phyloP scores from a whole-genome alignment of 2,329 filamentous ascomycete species.

The Trichophyton schoenleinii region DNA sequence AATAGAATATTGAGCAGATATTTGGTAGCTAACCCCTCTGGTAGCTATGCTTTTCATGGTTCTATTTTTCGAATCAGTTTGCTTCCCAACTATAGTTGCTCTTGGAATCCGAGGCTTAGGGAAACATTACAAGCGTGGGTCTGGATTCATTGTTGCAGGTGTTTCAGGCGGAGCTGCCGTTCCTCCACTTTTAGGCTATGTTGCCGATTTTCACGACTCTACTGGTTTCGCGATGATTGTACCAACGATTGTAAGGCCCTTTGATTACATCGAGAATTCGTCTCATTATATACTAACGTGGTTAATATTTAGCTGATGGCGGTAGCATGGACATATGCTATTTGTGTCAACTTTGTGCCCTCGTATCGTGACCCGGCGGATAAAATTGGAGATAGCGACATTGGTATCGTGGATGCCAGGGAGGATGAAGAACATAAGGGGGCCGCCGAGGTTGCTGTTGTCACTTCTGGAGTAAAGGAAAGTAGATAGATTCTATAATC shows the following conservation, averaged over 20 bases:
- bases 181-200: constrained; percentile 57
- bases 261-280: background rate
- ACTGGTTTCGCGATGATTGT: constrained; percentile 55
- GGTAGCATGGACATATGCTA: constrained; percentile 43
- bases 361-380: constrained; percentile 53
- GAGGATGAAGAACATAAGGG: constrained; percentile 2
- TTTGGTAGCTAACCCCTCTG: constrained; percentile 19
- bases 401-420: constrained; percentile 3
- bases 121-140: constrained; percentile 59
- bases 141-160: constrained; percentile 53
- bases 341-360: constrained; percentile 55
- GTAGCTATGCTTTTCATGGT: constrained; percentile 50
- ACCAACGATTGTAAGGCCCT: constrained; percentile 36
- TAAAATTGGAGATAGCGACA: constrained; percentile 28
- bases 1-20: background rate
- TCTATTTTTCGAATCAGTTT: constrained; percentile 69
- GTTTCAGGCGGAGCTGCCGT: constrained; percentile 62
- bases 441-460: background rate
- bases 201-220: constrained; percentile 50
- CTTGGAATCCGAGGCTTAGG: constrained; percentile 63
- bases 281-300: background rate
- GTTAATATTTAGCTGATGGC: constrained; percentile 38
- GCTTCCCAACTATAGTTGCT: constrained; percentile 72
- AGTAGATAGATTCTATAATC: background rate
- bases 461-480: background rate